A percentile compares a stretch with the other conserved stretches of the same genome.
Evolutionary conservation across 768 basidiomycete species (phyloP).

Genomic region (Tylopilus rubrobrunneus): DNA sequence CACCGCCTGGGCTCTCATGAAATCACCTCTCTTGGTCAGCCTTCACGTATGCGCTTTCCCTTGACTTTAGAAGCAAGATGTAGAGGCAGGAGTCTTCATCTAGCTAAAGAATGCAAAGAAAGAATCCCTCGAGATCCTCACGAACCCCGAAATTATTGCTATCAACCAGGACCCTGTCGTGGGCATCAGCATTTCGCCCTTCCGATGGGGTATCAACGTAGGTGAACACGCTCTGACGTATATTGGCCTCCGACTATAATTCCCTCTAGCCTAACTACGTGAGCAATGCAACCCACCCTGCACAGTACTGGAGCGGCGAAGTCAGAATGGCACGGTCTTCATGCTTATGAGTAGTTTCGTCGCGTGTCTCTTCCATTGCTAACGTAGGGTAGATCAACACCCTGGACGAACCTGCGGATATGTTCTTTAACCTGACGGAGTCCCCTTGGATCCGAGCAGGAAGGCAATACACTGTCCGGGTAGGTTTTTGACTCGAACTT

Average conservation of each 20-base stretch:
- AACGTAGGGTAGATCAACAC: conserved; percentile 48
- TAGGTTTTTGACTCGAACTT: conserved; percentile 28
- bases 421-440: conserved; percentile 63
- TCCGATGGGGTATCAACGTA: conserved; percentile 67
- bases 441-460: conserved; percentile 71
- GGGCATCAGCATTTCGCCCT: conserved; percentile 60
- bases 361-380: not conserved
- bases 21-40: conserved; percentile 62
- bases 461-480: conserved; percentile 60
- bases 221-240: conserved; percentile 16
- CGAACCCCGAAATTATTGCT: conserved; percentile 60
- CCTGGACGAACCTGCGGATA: conserved; percentile 48
- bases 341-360: conserved; percentile 49
- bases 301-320: conserved; percentile 72
- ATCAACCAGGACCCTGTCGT: conserved; percentile 66
- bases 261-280: conserved; percentile 34
- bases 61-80: conserved; percentile 2
- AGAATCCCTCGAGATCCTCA: conserved; percentile 52
- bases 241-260: not conserved
- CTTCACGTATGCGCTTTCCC: conserved; percentile 43
- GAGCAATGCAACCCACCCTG: conserved; percentile 47
- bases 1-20: conserved; percentile 70
- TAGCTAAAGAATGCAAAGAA: conserved; percentile 50
- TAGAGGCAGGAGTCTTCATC: not conserved
- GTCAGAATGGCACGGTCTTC: conserved; percentile 59